Evolutionary conservation across 208 protist genomes (phyloP).

Genomic region (Naegleria fowleri): DNA sequence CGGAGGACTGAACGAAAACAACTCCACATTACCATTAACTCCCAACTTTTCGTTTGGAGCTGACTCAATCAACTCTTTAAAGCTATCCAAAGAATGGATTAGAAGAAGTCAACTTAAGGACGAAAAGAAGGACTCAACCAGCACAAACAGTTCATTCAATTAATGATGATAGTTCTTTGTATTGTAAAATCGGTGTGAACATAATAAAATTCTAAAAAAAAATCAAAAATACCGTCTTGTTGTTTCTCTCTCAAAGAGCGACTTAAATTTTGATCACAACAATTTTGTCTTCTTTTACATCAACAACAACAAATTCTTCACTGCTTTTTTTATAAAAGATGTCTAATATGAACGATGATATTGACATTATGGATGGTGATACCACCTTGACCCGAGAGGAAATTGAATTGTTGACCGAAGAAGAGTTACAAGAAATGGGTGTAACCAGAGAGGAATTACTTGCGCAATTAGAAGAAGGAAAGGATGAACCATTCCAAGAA

Average conservation of each 20-base stretch:
- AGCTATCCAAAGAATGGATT: conserved; percentile 18
- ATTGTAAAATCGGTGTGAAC: background rate
- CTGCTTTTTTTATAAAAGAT: background rate
- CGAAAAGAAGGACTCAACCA: background rate
- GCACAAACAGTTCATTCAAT: too few species aligned
- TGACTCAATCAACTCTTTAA: background rate
- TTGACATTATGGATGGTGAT: background rate
- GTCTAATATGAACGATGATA: background rate
- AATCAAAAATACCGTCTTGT: too few species aligned
- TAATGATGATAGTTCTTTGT: too few species aligned
- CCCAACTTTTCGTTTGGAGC: background rate
- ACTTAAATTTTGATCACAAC: too few species aligned
- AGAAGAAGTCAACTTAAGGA: conserved; percentile 5
- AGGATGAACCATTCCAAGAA: background rate
- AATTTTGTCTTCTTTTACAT: too few species aligned
- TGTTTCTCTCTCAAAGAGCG: too few species aligned
- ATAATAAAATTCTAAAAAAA: too few species aligned
- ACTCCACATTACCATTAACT: too few species aligned
- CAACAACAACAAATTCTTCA: too few species aligned
- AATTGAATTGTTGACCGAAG: background rate
- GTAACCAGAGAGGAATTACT: background rate
- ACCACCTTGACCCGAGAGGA: background rate
- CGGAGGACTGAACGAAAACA: background rate
- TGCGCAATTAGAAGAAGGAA: background rate
- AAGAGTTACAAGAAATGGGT: background rate